A percentile compares a stretch with the other conserved stretches of the same genome.
phyloP scores from a whole-genome alignment of 176 grass and related monocot species.

The Elymus sibiricus region DNA sequence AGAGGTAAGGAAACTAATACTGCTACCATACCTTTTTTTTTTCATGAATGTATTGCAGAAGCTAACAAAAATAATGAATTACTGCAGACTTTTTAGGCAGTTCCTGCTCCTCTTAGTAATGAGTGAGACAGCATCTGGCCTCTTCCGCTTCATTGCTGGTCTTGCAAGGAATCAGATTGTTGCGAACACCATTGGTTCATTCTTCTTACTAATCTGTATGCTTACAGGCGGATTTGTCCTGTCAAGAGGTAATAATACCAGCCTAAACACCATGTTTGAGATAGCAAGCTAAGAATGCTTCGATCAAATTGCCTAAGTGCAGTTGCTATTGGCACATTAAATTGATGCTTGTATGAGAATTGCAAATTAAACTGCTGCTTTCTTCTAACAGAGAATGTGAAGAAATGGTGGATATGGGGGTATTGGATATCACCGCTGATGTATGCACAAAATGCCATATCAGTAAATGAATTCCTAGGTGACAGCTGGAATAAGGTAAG shows the following conservation, averaged over 20 bases:
- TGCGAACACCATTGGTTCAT: slow-evolving; percentile 61
- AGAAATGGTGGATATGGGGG: slow-evolving; percentile 92
- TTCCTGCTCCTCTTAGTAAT: slow-evolving; percentile 56
- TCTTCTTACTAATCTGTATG: slow-evolving; percentile 47
- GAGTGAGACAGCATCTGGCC: slow-evolving; percentile 65
- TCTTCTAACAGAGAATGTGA: slow-evolving; percentile 50
- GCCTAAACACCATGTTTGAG: background rate
- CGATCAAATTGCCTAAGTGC: background rate
- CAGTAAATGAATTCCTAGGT: slow-evolving; percentile 71
- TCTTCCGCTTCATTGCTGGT: slow-evolving; percentile 78
- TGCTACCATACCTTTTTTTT: background rate
- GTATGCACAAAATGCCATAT: slow-evolving; percentile 74
- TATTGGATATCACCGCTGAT: slow-evolving; percentile 80
- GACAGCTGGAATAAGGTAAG: slow-evolving; percentile 65
- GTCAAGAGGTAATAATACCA: slow-evolving; percentile 41
- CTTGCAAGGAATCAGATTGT: slow-evolving; percentile 67
- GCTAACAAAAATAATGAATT: background rate
- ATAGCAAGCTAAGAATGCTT: background rate
- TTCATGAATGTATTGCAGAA: background rate
- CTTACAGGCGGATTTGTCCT: slow-evolving; percentile 70
- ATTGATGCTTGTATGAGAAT: background rate
- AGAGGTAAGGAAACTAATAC: slow-evolving; percentile 44
- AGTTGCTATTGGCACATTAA: background rate
- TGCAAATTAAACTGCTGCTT: background rate
- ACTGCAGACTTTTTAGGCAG: slow-evolving; percentile 76